Evolutionary conservation across 345 rosid genomes (phyloP), one percentile per base, ranked within the genome.

Genomic region (Atalantia buxifolia): DNA sequence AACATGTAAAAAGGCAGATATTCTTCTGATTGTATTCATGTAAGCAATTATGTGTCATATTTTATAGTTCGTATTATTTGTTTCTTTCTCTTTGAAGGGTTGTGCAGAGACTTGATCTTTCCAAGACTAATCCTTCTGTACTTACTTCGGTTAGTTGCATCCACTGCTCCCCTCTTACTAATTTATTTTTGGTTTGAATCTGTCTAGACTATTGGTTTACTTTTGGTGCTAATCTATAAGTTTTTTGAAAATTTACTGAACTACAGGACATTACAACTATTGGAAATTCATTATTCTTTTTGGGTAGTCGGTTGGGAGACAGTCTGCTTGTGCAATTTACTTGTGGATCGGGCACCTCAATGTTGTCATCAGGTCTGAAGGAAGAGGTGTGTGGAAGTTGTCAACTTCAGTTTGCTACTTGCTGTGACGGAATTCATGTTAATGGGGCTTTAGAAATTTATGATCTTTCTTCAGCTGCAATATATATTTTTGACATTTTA

Each of bases 111-210:
- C 94, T 96, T 81, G 97, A 94, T 81, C 99, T 96, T 76, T 89
- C 97, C 79, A 94, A 96, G 87, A 92, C 99, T 66, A 96, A 94
- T 85, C 97, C 99, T 84, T 96, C 98, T 62, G 98, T 96, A 64
- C 97, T 96, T 78, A 88, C 95, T 81, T 94, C 98, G 92, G 99
- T 96, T 78, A 87, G 98, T 89, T 76, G 63, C 53, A 66, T 66
- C 53, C 48, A 45, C 71, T 83, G 53, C 27, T 70, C 19, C 63
- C 31, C 57, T 74, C 27, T 16, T 62, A 12, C 53, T 71, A 50
- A 28, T 71, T 73, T 55, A 66, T 68, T 80, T 82, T 72, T 76
- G 56, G 56, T 35, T 65, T 45, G 42, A 65, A 77, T 65, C 72
- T 78, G 10, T 74, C 12, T 42, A 9, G 28, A 6, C 57, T 12